A percentile compares a stretch with the other conserved stretches of the same genome.
Evolutionary conservation across 169 alveolate genomes (phyloP).

Genomic region (Hammondia hammondi): DNA sequence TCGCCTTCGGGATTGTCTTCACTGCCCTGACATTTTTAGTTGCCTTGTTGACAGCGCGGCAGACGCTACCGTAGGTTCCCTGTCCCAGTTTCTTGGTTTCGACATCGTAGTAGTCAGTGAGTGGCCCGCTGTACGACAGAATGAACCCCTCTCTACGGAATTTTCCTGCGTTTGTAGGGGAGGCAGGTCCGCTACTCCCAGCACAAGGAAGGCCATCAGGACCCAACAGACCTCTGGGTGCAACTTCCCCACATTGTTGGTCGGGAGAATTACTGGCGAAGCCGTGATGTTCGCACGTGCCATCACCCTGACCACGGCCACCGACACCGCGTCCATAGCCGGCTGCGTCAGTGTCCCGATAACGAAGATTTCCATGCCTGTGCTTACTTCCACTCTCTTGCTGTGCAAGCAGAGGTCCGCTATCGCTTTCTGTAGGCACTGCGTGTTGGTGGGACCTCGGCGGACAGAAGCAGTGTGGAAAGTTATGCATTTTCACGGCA

Average conservation of each 20-base stretch:
- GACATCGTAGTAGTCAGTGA: constrained; percentile 67
- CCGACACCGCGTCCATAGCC: not conserved
- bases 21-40: constrained; percentile 81
- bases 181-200: not conserved
- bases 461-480: constrained; percentile 37
- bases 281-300: not conserved
- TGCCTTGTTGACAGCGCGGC: constrained; percentile 71
- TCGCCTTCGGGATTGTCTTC: constrained; percentile 82
- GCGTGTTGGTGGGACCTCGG: constrained; percentile 33
- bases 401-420: constrained; percentile 16
- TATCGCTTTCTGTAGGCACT: constrained; percentile 25
- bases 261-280: not conserved
- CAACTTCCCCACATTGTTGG: not conserved
- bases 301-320: not conserved
- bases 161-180: constrained; percentile 11
- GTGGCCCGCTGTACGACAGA: constrained; percentile 63
- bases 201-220: not conserved
- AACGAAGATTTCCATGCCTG: not conserved
- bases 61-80: constrained; percentile 76
- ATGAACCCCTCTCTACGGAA: constrained; percentile 70
- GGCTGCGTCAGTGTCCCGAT: not conserved
- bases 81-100: constrained; percentile 72
- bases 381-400: not conserved
- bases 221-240: not conserved
- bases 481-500: constrained; percentile 7